phyloP scores from a whole-genome alignment of 1,284 basidiomycete species.

The Melampsora americana region DNA sequence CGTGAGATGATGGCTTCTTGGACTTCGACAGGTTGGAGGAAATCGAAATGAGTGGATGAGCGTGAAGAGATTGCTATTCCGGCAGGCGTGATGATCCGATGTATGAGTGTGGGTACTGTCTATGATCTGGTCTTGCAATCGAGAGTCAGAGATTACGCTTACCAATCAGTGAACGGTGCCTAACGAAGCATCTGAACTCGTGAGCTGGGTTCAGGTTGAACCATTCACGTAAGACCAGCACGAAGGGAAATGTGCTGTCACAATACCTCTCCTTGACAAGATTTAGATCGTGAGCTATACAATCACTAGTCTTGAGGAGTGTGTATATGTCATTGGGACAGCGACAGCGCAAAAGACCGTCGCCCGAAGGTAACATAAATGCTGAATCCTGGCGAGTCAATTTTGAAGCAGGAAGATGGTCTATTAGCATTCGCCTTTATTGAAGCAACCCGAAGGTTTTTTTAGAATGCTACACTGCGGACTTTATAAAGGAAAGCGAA shows the following conservation, averaged over 20 bases:
- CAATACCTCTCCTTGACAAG: conserved; percentile 61
- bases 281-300: conserved; percentile 75
- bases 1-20: conserved; percentile 19
- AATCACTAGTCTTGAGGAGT: conserved; percentile 87
- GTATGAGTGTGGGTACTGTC: not conserved
- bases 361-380: conserved; percentile 62
- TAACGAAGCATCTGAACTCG: conserved; percentile 83
- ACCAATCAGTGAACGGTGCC: conserved; percentile 69
- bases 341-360: conserved; percentile 71
- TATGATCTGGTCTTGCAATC: not conserved
- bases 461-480: not conserved
- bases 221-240: conserved; percentile 90
- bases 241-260: conserved; percentile 62
- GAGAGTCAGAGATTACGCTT: conserved; percentile 47
- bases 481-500: conserved; percentile 51
- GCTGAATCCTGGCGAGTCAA: conserved; percentile 20
- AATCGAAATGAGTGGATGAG: conserved; percentile 35
- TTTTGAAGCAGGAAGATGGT: not conserved
- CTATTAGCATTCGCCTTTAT: conserved; percentile 34
- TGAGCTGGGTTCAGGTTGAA: conserved; percentile 76
- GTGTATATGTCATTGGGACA: conserved; percentile 87
- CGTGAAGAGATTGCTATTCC: conserved; percentile 26
- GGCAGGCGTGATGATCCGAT: not conserved
- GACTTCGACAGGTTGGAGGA: conserved; percentile 14
- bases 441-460: conserved; percentile 43